Conservation (phyloP, 1,139 yeast species). For the Candida tetrigidarum region DNA sequence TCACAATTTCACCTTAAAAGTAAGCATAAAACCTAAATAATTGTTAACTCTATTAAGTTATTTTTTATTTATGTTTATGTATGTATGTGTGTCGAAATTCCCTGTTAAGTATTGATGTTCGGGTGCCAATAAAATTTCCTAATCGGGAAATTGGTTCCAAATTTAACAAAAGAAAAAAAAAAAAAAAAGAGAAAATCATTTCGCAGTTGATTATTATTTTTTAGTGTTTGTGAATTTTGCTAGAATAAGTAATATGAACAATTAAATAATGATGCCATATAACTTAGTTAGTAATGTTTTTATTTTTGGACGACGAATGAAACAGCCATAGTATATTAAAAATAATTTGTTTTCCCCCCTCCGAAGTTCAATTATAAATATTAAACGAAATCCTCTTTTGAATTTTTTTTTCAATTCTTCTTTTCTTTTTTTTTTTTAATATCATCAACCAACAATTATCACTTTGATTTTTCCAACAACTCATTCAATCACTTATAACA, state of each 20-base stretch:
- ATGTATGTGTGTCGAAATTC: too few species aligned
- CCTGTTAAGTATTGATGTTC: neutral
- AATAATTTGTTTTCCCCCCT: neutral
- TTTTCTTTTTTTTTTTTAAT: slow-evolving; percentile 6
- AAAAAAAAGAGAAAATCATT: too few species aligned
- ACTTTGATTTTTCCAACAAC: slow-evolving; percentile 1
- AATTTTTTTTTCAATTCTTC: slow-evolving; percentile 3
- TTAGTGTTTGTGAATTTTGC: neutral
- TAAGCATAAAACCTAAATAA: too few species aligned
- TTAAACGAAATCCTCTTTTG: neutral
- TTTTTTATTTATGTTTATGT: too few species aligned
- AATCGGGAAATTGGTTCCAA: slow-evolving; percentile 15
- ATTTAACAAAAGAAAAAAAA: too few species aligned
- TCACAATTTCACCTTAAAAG: neutral
- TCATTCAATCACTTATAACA: neutral
- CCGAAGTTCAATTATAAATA: slow-evolving; percentile 5
- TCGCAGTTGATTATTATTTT: slow-evolving; percentile 4
- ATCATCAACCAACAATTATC: slow-evolving; percentile 8
- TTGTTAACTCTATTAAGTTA: slow-evolving; percentile 4
- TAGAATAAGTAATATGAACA: slow-evolving; percentile 5
- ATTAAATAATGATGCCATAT: neutral
- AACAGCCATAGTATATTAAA: too few species aligned
- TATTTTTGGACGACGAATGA: neutral
- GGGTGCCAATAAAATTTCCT: slow-evolving; percentile 17
- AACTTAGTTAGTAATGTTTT: neutral